Conservation (phyloP, 306 rosid genomes). For the Betula pendula region DNA sequence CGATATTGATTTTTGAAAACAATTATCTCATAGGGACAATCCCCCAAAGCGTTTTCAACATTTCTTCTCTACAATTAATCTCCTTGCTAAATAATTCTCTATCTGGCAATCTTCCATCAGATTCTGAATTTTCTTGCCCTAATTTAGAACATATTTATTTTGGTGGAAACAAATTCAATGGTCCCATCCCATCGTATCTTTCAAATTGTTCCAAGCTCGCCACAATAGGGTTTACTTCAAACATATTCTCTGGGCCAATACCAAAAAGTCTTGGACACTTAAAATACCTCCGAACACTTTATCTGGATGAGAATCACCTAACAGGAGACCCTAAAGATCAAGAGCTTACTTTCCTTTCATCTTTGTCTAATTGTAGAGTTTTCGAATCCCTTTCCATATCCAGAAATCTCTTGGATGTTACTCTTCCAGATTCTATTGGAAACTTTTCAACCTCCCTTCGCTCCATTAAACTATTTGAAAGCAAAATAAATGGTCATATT, state of each 20-base stretch:
- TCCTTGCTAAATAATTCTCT: not conserved
- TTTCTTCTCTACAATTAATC: not conserved
- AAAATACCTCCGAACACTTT: not conserved
- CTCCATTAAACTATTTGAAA: not conserved
- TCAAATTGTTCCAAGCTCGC: slow-evolving; percentile 1
- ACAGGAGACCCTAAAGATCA: not conserved
- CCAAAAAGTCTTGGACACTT: not conserved
- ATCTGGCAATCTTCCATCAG: not conserved
- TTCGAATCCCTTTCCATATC: not conserved
- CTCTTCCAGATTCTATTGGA: not conserved
- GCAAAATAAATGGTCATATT: not conserved
- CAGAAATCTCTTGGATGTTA: not conserved
- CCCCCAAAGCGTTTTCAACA: not conserved
- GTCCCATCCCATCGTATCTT: not conserved
- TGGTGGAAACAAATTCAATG: not conserved
- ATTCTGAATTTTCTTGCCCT: not conserved
- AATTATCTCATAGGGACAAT: not conserved
- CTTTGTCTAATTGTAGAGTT: not conserved
- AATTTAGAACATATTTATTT: not conserved
- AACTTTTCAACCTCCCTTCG: not conserved
- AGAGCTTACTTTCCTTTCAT: not conserved
- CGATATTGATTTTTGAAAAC: rapidly evolving
- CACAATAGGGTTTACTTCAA: too few relatives aligned
- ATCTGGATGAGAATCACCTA: not conserved
- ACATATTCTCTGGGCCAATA: not conserved